Evolutionary conservation across 2,329 filamentous ascomycete species (phyloP).

Genomic region (Diaporthe citri): DNA sequence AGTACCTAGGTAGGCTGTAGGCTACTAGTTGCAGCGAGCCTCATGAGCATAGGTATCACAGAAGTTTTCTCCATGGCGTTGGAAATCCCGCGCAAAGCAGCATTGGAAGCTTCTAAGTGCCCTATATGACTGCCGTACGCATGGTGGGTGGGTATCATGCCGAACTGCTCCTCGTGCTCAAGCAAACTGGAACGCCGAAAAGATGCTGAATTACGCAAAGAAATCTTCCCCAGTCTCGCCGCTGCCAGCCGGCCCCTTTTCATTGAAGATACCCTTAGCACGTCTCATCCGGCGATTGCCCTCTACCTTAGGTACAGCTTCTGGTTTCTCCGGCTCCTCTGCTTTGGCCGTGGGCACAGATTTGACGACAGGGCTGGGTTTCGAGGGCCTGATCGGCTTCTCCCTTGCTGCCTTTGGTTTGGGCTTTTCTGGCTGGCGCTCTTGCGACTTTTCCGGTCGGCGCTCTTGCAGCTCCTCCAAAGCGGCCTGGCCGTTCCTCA

Average conservation of each 20-base stretch:
- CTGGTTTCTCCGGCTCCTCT: conserved; percentile 36
- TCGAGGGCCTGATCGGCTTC: neutral
- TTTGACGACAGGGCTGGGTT: neutral
- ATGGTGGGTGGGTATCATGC: conserved; percentile 23
- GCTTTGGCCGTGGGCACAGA: neutral
- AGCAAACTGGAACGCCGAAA: neutral
- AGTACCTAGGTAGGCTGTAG: neutral
- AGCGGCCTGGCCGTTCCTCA: conserved; percentile 65
- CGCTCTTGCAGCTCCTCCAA: conserved; percentile 70
- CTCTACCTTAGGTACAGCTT: conserved; percentile 13
- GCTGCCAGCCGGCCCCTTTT: conserved; percentile 41
- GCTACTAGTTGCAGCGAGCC: neutral
- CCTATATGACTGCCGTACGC: neutral
- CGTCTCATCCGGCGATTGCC: conserved; percentile 3
- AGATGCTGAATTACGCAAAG: conserved; percentile 59
- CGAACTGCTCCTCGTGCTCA: neutral
- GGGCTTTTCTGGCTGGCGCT: neutral
- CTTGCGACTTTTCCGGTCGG: conserved; percentile 44
- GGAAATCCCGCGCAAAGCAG: no score
- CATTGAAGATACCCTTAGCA: conserved; percentile 21
- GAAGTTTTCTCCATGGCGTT: no score
- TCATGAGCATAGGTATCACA: neutral
- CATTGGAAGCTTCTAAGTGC: neutral
- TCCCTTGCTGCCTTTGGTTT: neutral
- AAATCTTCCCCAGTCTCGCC: conserved; percentile 69